Percentiles rank a stretch among this genome's conserved stretches.
These are phyloP conservation scores for Fusarium foetens DNA, from an alignment of 2,329 filamentous ascomycete genomes.

Conservation along the genomic window DNA sequence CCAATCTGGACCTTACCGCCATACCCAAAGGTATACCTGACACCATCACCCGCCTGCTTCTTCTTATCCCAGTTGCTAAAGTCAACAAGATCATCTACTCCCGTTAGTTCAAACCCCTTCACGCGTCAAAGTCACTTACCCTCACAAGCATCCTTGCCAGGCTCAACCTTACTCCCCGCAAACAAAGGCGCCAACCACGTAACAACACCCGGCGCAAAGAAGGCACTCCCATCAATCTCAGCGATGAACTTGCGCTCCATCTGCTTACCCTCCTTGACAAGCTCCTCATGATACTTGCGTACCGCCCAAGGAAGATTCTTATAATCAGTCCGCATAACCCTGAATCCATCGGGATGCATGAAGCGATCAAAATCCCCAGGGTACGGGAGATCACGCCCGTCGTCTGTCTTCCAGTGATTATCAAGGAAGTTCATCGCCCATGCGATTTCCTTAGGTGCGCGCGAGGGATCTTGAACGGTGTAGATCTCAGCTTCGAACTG, in stretches of 20 bases:
- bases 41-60: neutral
- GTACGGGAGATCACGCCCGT: conserved; percentile 24
- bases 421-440: conserved; percentile 33
- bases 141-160: conserved; percentile 18
- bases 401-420: conserved; percentile 24
- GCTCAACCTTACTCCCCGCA: conserved; percentile 13
- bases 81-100: conserved; percentile 11
- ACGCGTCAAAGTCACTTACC: neutral
- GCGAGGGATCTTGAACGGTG: neutral
- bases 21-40: neutral
- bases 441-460: conserved; percentile 7
- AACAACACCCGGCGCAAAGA: conserved; percentile 30
- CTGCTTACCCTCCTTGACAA: conserved; percentile 10
- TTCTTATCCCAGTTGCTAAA: conserved; percentile 11
- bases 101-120: neutral
- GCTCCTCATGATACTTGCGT: conserved; percentile 17
- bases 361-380: conserved; percentile 24
- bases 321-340: conserved; percentile 17
- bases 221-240: conserved; percentile 21
- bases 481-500: conserved; percentile 26
- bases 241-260: conserved; percentile 31
- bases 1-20: neutral
- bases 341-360: conserved; percentile 28
- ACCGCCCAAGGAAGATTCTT: conserved; percentile 29
- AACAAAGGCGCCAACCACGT: conserved; percentile 27